Evolutionary conservation across 2,329 filamentous ascomycete species (phyloP).

Genomic region (Amphichorda felina): DNA sequence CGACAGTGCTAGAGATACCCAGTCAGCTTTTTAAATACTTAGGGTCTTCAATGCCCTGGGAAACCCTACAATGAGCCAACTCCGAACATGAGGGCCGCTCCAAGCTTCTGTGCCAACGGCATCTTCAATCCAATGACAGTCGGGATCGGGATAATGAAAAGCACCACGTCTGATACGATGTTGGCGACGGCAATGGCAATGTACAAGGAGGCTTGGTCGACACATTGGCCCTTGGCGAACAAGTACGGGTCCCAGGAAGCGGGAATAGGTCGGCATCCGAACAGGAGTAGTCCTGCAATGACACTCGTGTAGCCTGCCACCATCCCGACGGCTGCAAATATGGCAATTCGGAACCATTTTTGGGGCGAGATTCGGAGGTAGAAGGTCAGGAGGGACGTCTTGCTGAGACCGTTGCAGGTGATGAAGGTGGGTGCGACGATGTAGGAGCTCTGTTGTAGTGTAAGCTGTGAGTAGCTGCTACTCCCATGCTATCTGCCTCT

Average conservation of each 20-base stretch:
- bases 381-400: slow-evolving; percentile 20
- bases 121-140: slow-evolving; percentile 30
- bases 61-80: slow-evolving; percentile 18
- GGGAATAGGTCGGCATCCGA: slow-evolving; percentile 9
- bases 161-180: slow-evolving; percentile 32
- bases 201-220: slow-evolving; percentile 31
- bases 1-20: neutral
- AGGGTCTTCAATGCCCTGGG: too few species aligned
- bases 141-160: slow-evolving; percentile 30
- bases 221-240: slow-evolving; percentile 19
- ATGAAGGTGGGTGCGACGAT: slow-evolving; percentile 17
- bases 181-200: slow-evolving; percentile 33
- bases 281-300: slow-evolving; percentile 9
- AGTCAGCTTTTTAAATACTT: neutral
- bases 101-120: slow-evolving; percentile 31
- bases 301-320: slow-evolving; percentile 14
- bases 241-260: slow-evolving; percentile 12
- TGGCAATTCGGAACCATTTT: slow-evolving; percentile 12
- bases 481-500: too few species aligned
- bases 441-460: slow-evolving; percentile 10
- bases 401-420: slow-evolving; percentile 19
- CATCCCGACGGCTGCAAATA: slow-evolving; percentile 13
- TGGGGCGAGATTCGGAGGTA: slow-evolving; percentile 21
- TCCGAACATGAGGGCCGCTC: slow-evolving; percentile 27
- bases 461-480: neutral